Conservation (phyloP, 1,284 basidiomycete species). For the Coriolopsis trogii region DNA sequence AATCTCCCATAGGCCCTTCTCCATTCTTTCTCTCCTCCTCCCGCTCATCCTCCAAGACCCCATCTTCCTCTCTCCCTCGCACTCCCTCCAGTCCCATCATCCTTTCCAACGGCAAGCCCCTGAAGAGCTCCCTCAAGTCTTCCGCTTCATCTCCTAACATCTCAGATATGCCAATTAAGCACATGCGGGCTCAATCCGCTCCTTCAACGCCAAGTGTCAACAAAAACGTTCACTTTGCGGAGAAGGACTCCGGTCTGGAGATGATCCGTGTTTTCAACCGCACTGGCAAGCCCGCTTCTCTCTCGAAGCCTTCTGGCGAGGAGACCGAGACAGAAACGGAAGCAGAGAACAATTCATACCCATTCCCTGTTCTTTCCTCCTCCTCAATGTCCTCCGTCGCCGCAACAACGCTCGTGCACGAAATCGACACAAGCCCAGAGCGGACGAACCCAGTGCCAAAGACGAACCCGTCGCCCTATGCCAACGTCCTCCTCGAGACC, state of each 20-base stretch:
- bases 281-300: conserved; percentile 76
- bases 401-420: conserved; percentile 35
- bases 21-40: conserved; percentile 20
- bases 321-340: conserved; percentile 84
- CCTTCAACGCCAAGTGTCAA: conserved; percentile 71
- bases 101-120: conserved; percentile 86
- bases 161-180: conserved; percentile 47
- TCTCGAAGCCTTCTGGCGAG: conserved; percentile 62
- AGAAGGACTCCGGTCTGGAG: conserved; percentile 68
- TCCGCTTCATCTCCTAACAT: conserved; percentile 59
- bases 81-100: conserved; percentile 44
- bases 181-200: conserved; percentile 58
- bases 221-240: conserved; percentile 91
- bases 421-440: conserved; percentile 41
- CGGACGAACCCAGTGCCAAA: conserved; percentile 48
- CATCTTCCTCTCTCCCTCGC: conserved; percentile 30
- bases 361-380: conserved; percentile 28
- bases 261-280: conserved; percentile 85
- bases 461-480: conserved; percentile 37
- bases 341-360: conserved; percentile 43
- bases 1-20: conserved; percentile 21
- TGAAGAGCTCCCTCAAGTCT: conserved; percentile 88
- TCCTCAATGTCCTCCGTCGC: conserved; percentile 21
- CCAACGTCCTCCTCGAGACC: conserved; percentile 55
- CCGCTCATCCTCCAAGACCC: conserved; percentile 18